These are phyloP conservation scores for Hura crepitans DNA, from an alignment of 441 rosid species.

Conservation along the genomic window DNA sequence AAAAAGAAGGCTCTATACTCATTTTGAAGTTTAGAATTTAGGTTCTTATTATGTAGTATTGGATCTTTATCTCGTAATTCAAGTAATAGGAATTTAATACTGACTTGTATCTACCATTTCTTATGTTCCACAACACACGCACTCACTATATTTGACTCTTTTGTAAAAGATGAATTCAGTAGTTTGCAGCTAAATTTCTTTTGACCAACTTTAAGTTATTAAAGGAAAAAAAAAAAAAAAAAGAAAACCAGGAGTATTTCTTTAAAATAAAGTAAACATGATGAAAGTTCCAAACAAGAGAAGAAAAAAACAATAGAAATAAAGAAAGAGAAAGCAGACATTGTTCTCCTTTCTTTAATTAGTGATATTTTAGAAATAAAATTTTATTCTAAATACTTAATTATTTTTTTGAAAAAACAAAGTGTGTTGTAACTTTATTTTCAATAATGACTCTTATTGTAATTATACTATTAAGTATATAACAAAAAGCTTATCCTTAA, in stretches of 20 bases:
- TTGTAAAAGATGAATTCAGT: neutral
- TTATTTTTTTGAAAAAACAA: too few species aligned
- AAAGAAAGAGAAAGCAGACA: neutral
- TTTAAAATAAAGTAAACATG: constrained; percentile 13
- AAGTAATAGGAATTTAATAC: neutral
- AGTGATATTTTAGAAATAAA: neutral
- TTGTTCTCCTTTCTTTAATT: too few species aligned
- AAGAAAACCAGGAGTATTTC: neutral
- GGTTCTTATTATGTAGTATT: neutral
- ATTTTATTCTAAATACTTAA: neutral
- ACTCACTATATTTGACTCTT: too few species aligned
- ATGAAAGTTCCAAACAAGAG: neutral
- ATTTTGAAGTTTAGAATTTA: neutral
- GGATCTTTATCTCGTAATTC: neutral
- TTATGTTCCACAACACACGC: too few species aligned
- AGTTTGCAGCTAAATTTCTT: neutral
- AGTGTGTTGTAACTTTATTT: too few species aligned
- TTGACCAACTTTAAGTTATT: neutral
- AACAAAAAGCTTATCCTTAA: too few species aligned
- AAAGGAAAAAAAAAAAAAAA: too few species aligned
- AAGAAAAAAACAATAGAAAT: neutral
- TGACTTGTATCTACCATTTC: neutral
- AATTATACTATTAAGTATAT: too few species aligned
- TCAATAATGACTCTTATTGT: too few species aligned
- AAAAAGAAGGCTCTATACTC: neutral